Base-by-base conservation (phyloP, 805 yeast genomes). In the Candida takata region DNA sequence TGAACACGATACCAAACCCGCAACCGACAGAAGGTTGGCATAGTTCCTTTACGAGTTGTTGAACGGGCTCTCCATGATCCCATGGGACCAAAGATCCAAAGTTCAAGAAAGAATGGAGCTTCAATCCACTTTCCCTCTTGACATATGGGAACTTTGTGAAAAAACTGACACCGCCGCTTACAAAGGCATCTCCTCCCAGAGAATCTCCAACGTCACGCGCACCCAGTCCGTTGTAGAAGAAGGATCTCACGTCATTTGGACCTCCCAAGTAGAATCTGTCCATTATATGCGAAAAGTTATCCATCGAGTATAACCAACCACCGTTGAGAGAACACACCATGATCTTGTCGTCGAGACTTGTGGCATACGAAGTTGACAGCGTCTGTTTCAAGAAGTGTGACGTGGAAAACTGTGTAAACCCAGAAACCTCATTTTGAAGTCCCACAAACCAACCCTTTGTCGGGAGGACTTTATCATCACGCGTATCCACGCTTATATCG, bases 251-350 rank as follows among this genome's bases (percentile, higher is more conserved):
- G 36, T 79, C 81, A 36, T 77, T 70, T 11, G 78, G 72, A 0
- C 95, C 96, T 13, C 96, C 95, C 30, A 84, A 65, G 51, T 79
- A 84, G 55, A 88, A 90, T 44, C 84, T 71, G 57, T 90, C 98
- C 52, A 79, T 70, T 21, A 79, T 52, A 49, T 83, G 88, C 2
- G 69, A 42, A 37, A 42, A 50, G 40, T 35, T 46, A 12, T 41
- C 48, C 18, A 69, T 52, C 36, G 72, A 63, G 38, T 64, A 59
- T 20, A 84, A 62, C 37, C 67, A 64, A 5, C 95, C 95, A 27
- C 72, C 61, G 30, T 69, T 70, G 5, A 67, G 49, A 2, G 73
- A 60, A 2, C 72, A 44, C 33, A 71, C 72, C 21, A 78, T 42
- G 4, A 84, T 76, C 28, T 75, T 40, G 19, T 62, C 54, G 14